These are phyloP conservation scores for Blastocystis sp. DNA, from an alignment of 352 stramenopile genomes.

Conservation along the genomic window DNA sequence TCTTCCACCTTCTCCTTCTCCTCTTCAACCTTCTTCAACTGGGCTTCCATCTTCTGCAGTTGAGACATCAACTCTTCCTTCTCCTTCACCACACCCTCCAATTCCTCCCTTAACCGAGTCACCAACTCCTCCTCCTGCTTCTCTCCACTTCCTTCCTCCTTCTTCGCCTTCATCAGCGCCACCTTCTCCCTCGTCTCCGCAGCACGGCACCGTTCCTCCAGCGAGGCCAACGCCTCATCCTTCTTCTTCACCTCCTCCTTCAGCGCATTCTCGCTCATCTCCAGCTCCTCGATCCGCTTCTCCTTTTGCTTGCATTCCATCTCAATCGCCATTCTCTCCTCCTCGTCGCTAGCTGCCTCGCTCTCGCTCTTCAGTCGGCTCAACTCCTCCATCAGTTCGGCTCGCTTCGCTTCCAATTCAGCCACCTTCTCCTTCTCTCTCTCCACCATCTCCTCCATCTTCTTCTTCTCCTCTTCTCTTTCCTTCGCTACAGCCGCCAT, in stretches of 20 bases:
- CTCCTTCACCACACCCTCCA: not conserved
- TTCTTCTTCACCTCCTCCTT: constrained; percentile 32
- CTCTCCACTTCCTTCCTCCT: not conserved
- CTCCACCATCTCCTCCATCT: not conserved
- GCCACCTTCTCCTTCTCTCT: not conserved
- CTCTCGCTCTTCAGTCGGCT: not conserved
- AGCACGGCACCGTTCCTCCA: not conserved
- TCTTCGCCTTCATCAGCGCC: not conserved
- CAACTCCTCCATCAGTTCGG: not conserved
- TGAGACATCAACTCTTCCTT: not conserved
- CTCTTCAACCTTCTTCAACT: no score
- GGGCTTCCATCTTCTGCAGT: not conserved
- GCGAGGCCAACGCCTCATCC: not conserved
- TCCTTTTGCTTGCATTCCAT: constrained; percentile 44
- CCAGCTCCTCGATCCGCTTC: not conserved
- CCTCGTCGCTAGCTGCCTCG: constrained; percentile 8
- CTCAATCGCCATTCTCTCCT: constrained; percentile 30
- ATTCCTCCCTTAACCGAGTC: not conserved
- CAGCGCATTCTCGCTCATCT: not conserved
- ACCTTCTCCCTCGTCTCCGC: not conserved
- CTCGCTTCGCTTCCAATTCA: not conserved
- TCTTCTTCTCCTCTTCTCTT: constrained; percentile 9
- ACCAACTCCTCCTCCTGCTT: not conserved
- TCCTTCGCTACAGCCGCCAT: constrained; percentile 1
- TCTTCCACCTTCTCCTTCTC: no score